Conservation (phyloP, 2,329 filamentous ascomycete species). For the Xylaria sp. region DNA sequence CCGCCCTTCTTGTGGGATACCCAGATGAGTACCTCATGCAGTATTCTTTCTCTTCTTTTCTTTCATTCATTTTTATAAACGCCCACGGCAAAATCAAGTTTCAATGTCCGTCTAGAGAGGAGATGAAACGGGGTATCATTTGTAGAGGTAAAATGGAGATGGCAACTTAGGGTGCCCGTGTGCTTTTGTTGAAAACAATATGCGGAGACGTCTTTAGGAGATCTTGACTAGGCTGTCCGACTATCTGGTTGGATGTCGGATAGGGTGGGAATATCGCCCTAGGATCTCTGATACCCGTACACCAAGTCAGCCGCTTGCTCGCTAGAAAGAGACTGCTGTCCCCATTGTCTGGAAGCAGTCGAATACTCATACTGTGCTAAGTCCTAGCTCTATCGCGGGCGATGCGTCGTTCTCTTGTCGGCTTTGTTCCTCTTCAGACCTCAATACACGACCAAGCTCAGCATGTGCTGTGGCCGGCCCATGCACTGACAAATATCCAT, state of each 20-base stretch:
- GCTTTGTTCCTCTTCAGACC: slow-evolving; percentile 42
- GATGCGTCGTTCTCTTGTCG: slow-evolving; percentile 42
- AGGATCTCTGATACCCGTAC: background rate
- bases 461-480: slow-evolving; percentile 33
- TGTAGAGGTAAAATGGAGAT: slow-evolving; percentile 13
- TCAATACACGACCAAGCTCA: slow-evolving; percentile 40
- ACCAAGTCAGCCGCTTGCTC: background rate
- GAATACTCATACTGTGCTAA: slow-evolving; percentile 37
- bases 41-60: background rate
- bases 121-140: slow-evolving; percentile 24
- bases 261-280: background rate
- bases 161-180: slow-evolving; percentile 10
- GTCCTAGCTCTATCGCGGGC: slow-evolving; percentile 43
- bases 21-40: background rate
- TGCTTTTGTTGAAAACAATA: background rate
- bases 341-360: background rate
- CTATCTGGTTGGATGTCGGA: background rate
- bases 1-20: too few relatives aligned
- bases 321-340: background rate
- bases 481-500: slow-evolving; percentile 47
- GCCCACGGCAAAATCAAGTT: slow-evolving; percentile 1
- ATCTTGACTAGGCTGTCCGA: background rate
- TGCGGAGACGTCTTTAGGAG: background rate
- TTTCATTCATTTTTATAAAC: background rate
- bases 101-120: slow-evolving; percentile 14